A percentile compares a stretch with the other conserved stretches of the same genome.
These are phyloP conservation scores for Primulina eburnea DNA, from an alignment of 257 asterid species.

Conservation along the genomic window DNA sequence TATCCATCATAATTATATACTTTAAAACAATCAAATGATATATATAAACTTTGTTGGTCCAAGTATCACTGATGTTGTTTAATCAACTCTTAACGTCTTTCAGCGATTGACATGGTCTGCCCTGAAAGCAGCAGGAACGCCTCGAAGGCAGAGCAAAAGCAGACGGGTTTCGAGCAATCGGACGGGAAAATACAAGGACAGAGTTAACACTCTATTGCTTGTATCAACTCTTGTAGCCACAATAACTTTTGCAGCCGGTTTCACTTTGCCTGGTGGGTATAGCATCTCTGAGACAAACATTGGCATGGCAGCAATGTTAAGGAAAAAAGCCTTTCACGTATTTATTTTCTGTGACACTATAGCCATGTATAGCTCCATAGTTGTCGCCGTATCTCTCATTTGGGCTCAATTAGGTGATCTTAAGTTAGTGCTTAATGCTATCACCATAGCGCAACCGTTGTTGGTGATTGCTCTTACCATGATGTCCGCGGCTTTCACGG, in stretches of 20 bases:
- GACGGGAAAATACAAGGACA: slow-evolving; percentile 24
- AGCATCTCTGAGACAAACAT: slow-evolving; percentile 16
- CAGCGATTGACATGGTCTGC: slow-evolving; percentile 37
- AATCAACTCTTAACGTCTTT: not conserved
- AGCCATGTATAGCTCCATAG: slow-evolving; percentile 37
- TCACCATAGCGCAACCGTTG: slow-evolving; percentile 29
- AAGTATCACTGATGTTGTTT: too few species aligned
- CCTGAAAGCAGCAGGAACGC: slow-evolving; percentile 24
- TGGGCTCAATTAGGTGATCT: slow-evolving; percentile 43
- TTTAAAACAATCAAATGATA: too few species aligned
- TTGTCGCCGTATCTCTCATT: slow-evolving; percentile 33
- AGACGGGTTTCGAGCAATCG: too few species aligned
- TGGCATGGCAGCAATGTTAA: slow-evolving; percentile 41
- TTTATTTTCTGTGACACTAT: slow-evolving; percentile 38
- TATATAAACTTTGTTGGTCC: too few species aligned
- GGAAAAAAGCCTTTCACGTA: slow-evolving; percentile 26
- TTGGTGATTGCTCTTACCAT: slow-evolving; percentile 31
- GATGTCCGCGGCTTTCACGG: slow-evolving; percentile 44
- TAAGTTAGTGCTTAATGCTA: slow-evolving; percentile 15
- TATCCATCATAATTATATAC: too few species aligned
- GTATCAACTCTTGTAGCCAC: slow-evolving; percentile 39
- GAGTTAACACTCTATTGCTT: slow-evolving; percentile 37
- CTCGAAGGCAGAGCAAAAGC: slow-evolving; percentile 2
- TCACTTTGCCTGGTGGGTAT: slow-evolving; percentile 46
- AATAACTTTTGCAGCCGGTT: slow-evolving; percentile 41